Percentiles rank a stretch among this genome's conserved stretches.
These are phyloP conservation scores for Cubamyces sp. DNA, from an alignment of 768 basidiomycete species.

Conservation along the genomic window DNA sequence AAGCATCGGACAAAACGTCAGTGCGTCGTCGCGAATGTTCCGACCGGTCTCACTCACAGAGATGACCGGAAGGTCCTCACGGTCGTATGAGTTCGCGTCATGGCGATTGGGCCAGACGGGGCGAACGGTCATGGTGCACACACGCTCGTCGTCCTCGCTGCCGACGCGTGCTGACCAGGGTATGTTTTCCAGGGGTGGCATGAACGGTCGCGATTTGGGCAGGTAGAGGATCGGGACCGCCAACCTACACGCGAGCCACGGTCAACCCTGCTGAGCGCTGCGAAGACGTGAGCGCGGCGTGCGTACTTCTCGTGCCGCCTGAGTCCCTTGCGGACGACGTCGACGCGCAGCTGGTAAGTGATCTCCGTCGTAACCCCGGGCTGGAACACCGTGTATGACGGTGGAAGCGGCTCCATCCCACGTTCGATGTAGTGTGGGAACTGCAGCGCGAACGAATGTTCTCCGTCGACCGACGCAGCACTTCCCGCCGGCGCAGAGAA, in stretches of 20 bases:
- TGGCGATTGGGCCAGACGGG: conserved; percentile 22
- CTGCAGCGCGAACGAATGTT: conserved; percentile 42
- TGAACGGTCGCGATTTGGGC: conserved; percentile 45
- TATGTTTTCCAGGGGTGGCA: conserved; percentile 39
- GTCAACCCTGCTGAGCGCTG: conserved; percentile 8
- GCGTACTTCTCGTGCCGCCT: conserved; percentile 45
- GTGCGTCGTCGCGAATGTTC: neutral
- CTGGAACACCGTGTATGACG: conserved; percentile 41
- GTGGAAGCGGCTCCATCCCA: conserved; percentile 39
- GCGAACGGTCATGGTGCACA: conserved; percentile 34
- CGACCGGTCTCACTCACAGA: conserved; percentile 8
- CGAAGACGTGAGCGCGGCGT: conserved; percentile 19
- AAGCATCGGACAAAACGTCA: neutral
- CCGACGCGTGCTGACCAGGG: conserved; percentile 33
- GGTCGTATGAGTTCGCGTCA: conserved; percentile 15
- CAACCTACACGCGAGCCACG: conserved; percentile 14
- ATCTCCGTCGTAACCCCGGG: conserved; percentile 38
- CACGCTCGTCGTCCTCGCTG: conserved; percentile 32
- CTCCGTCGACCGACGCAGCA: conserved; percentile 31
- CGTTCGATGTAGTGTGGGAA: conserved; percentile 43
- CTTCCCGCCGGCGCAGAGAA: conserved; percentile 31
- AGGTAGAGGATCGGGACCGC: conserved; percentile 47
- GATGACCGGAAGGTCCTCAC: conserved; percentile 14
- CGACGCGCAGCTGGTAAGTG: conserved; percentile 42
- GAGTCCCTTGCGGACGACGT: conserved; percentile 45